A percentile compares a stretch with the other conserved stretches of the same genome.
phyloP scores from a whole-genome alignment of 306 rosid species.

The Medicago lupulina region DNA sequence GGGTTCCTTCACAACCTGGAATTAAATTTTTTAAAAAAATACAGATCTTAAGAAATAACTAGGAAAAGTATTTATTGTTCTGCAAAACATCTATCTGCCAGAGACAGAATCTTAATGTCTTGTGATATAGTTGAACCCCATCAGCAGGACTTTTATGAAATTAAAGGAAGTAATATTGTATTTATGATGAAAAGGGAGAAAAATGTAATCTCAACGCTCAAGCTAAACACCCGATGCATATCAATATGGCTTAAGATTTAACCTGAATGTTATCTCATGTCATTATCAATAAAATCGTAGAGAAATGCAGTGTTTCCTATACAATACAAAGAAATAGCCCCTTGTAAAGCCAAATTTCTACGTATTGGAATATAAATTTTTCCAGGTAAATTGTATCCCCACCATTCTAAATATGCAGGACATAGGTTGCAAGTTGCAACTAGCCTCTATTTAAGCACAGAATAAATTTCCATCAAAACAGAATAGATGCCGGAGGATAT shows the following conservation, averaged over 20 bases:
- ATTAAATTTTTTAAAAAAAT: conserved; percentile 39
- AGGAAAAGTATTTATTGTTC: conserved; percentile 12
- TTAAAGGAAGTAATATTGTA: conserved; percentile 7
- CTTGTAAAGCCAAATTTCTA: conserved; percentile 3
- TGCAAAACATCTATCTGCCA: conserved; percentile 26
- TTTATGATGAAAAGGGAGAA: conserved; percentile 11
- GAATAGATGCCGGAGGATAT: conserved; percentile 9
- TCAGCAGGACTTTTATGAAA: not conserved
- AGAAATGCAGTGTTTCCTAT: conserved; percentile 2
- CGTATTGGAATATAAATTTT: not conserved
- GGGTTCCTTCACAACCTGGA: conserved; percentile 58
- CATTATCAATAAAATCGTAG: not conserved
- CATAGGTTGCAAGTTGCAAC: conserved; percentile 16
- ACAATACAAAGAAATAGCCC: conserved; percentile 17
- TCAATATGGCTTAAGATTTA: conserved; percentile 24
- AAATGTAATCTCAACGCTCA: conserved; percentile 2
- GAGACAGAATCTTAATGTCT: conserved; percentile 23
- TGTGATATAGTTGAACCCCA: conserved; percentile 2
- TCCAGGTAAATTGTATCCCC: not conserved
- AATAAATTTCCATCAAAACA: conserved; percentile 16
- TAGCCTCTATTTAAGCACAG: not conserved
- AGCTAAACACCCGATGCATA: not conserved
- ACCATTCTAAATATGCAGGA: conserved; percentile 6
- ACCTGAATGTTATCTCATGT: not conserved
- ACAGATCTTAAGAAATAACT: conserved; percentile 38